A percentile compares a stretch with the other conserved stretches of the same genome.
Conservation (phyloP, 805 yeast genomes). For the Wickerhamomyces sydowiorum region DNA sequence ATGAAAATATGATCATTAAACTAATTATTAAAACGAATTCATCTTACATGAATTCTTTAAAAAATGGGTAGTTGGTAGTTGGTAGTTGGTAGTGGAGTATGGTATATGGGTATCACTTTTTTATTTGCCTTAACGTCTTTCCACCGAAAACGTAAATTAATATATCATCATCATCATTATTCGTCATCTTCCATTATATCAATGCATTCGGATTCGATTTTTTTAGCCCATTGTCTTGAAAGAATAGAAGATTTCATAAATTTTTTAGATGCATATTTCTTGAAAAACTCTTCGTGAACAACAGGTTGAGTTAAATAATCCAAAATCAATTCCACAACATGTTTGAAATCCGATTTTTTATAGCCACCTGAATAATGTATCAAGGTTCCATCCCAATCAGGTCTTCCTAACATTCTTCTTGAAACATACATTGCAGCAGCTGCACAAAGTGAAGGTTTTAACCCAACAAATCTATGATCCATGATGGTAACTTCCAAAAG, state of each 20-base stretch:
- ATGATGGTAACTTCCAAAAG: slow-evolving; percentile 71
- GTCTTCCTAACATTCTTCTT: slow-evolving; percentile 59
- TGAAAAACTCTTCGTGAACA: slow-evolving; percentile 85
- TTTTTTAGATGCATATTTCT: slow-evolving; percentile 83
- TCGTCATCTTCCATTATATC: slow-evolving; percentile 6
- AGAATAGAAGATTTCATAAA: slow-evolving; percentile 79
- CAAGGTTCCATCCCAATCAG: slow-evolving; percentile 79
- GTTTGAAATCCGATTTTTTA: slow-evolving; percentile 62
- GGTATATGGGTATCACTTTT: neutral
- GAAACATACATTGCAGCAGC: slow-evolving; percentile 87
- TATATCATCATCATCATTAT: neutral
- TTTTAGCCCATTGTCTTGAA: slow-evolving; percentile 80
- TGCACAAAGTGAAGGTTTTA: slow-evolving; percentile 73
- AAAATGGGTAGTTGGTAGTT: too few species aligned
- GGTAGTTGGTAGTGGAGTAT: too few species aligned
- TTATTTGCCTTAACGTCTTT: too few species aligned
- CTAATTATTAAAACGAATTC: too few species aligned
- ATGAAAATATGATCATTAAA: too few species aligned
- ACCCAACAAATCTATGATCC: slow-evolving; percentile 68
- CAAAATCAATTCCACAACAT: slow-evolving; percentile 66
- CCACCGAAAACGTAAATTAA: too few species aligned
- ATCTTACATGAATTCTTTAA: too few species aligned
- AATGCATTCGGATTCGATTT: slow-evolving; percentile 25
- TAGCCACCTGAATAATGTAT: slow-evolving; percentile 92
- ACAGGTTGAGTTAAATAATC: slow-evolving; percentile 76